Conservation (phyloP, 495 filamentous ascomycete genomes). For the Apodospora peruviana region DNA sequence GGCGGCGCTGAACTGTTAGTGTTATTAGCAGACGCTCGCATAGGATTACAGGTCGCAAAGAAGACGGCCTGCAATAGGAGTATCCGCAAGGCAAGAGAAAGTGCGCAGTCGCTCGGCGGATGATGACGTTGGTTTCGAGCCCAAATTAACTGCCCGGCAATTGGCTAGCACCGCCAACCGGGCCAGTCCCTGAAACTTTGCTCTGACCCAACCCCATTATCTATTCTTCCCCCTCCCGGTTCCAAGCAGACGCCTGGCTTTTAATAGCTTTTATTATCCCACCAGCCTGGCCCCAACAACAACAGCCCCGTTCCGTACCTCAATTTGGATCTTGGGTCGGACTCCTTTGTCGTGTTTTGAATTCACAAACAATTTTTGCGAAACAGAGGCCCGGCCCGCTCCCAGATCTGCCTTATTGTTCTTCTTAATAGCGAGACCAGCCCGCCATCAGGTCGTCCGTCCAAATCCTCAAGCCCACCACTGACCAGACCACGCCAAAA, state of each 20-base stretch:
- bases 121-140: constrained; percentile 42
- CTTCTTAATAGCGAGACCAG: neutral
- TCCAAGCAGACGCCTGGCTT: too few species aligned
- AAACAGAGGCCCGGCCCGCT: neutral
- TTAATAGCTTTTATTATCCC: constrained; percentile 1
- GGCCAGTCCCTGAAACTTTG: constrained; percentile 33
- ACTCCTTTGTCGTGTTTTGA: constrained; percentile 5
- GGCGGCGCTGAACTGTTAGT: neutral
- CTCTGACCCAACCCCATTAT: neutral
- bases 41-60: neutral
- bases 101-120: constrained; percentile 21
- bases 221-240: too few species aligned
- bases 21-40: too few species aligned
- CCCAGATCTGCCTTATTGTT: neutral
- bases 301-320: neutral
- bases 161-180: constrained; percentile 23
- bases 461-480: neutral
- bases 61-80: neutral
- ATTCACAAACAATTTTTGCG: neutral
- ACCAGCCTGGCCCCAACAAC: too few species aligned
- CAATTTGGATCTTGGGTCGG: neutral
- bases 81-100: neutral
- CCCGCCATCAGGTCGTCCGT: neutral
- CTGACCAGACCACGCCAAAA: neutral
- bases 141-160: constrained; percentile 24